Conservation (phyloP, 2,329 filamentous ascomycete species). For the Stenocarpella maydis region DNA sequence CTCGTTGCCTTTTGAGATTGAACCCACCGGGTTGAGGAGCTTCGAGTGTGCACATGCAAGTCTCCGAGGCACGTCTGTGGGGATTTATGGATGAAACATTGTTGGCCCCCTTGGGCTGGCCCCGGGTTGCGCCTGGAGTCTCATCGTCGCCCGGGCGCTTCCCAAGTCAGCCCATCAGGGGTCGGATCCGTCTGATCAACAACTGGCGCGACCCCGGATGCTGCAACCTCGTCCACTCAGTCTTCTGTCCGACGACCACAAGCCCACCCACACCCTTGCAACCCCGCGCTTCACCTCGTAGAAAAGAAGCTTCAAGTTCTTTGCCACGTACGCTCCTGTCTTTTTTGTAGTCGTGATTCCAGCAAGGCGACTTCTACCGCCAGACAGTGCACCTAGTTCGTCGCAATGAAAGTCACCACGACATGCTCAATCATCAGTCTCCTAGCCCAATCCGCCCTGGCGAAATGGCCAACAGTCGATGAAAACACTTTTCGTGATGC, state of each 20-base stretch:
- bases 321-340: background rate
- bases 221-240: background rate
- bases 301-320: background rate
- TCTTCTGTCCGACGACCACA: background rate
- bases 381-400: background rate
- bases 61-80: background rate
- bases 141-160: too few relatives aligned
- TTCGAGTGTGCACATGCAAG: background rate
- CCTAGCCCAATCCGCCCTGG: background rate
- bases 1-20: background rate
- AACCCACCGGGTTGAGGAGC: background rate
- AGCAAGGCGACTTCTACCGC: background rate
- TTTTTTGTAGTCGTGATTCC: background rate
- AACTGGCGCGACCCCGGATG: conserved; percentile 26
- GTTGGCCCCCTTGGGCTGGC: background rate
- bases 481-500: conserved; percentile 18
- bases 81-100: conserved; percentile 6
- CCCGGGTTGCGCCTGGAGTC: conserved; percentile 11
- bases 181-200: conserved; percentile 31
- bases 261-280: conserved; percentile 6
- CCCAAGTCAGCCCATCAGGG: conserved; percentile 26
- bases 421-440: background rate
- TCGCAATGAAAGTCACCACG: background rate
- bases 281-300: background rate
- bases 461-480: conserved; percentile 23